phyloP scores from a whole-genome alignment of 2,329 filamentous ascomycete species.

The Trichoderma atrobrunneum region DNA sequence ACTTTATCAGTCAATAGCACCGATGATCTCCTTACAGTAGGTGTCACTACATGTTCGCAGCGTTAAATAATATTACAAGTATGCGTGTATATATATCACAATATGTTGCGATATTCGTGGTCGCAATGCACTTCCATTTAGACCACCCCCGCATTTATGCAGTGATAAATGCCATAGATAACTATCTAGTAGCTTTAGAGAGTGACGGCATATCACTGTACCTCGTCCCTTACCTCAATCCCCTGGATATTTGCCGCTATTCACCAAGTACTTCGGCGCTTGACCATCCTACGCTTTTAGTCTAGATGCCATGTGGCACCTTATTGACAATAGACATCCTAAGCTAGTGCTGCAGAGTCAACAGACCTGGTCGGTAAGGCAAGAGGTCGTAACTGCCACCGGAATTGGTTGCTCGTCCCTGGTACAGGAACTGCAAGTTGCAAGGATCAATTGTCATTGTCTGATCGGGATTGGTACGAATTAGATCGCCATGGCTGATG shows the following conservation, averaged over 20 bases:
- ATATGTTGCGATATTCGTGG: neutral
- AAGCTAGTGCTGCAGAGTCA: neutral
- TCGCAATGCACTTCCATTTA: neutral
- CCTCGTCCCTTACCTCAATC: neutral
- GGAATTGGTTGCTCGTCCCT: neutral
- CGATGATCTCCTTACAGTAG: neutral
- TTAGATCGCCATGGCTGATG: conserved; percentile 7
- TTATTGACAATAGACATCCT: neutral
- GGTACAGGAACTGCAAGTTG: conserved; percentile 3
- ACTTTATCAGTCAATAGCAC: neutral
- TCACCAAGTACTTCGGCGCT: neutral
- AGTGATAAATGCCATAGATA: neutral
- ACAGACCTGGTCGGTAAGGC: neutral
- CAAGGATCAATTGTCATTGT: conserved; percentile 3
- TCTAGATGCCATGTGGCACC: neutral
- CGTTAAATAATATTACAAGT: neutral
- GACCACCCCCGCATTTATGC: neutral
- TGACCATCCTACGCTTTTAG: neutral
- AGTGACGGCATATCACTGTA: neutral
- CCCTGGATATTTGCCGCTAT: neutral
- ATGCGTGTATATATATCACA: neutral
- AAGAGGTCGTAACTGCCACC: neutral
- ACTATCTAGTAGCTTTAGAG: neutral
- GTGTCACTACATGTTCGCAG: neutral
- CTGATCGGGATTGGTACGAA: conserved; percentile 8